phyloP scores from a whole-genome alignment of 1,284 basidiomycete genomes.

The Ganoderma resinaceum region DNA sequence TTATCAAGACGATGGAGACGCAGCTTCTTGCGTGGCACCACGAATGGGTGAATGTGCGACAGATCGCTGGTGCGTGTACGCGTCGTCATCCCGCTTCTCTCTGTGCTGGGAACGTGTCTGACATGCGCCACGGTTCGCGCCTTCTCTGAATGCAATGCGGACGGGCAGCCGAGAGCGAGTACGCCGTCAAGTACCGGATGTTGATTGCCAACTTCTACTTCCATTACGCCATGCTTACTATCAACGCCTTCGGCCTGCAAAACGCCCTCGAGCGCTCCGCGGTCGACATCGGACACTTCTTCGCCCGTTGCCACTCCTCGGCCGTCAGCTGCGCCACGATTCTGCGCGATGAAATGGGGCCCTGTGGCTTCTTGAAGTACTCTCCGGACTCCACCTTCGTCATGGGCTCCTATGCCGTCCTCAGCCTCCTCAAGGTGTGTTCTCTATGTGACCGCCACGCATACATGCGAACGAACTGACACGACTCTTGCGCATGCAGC shows the following conservation, averaged over 20 bases:
- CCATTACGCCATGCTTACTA: constrained; percentile 84
- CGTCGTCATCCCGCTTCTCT: background rate
- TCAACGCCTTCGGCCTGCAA: constrained; percentile 96
- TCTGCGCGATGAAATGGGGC: constrained; percentile 79
- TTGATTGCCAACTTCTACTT: constrained; percentile 79
- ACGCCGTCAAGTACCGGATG: constrained; percentile 51
- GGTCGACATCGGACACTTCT: constrained; percentile 87
- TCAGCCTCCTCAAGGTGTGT: constrained; percentile 86
- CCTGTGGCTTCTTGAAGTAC: constrained; percentile 81
- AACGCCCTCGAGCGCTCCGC: constrained; percentile 84
- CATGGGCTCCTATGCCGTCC: constrained; percentile 86
- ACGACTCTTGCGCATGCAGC: constrained; percentile 47
- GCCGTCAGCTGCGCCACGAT: constrained; percentile 75
- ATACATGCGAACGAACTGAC: background rate
- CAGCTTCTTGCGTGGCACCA: constrained; percentile 77
- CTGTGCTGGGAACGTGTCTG: constrained; percentile 16
- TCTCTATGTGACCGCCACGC: background rate
- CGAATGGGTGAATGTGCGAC: constrained; percentile 56
- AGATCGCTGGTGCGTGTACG: constrained; percentile 19
- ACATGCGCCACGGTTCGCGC: background rate
- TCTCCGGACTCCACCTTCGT: constrained; percentile 94
- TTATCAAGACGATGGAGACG: constrained; percentile 86
- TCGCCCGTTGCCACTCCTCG: constrained; percentile 81
- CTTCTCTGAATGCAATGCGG: constrained; percentile 7
- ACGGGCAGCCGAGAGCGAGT: constrained; percentile 33